Base-by-base conservation (phyloP, 2,329 filamentous ascomycete genomes). In the Aspergillus sp. region DNA sequence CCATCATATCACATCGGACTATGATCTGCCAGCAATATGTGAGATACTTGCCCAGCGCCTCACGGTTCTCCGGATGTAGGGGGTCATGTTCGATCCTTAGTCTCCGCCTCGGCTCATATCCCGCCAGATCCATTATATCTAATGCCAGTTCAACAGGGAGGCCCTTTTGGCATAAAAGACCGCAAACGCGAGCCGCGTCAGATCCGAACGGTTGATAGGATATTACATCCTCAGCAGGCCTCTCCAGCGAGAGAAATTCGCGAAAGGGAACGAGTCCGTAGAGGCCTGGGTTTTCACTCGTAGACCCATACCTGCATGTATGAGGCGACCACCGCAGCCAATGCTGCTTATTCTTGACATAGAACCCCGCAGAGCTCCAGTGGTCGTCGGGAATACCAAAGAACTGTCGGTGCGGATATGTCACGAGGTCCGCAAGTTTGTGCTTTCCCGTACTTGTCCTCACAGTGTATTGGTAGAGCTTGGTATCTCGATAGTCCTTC, bases 1-100 rank as follows among this genome's bases (percentile, higher is more conserved):
- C 57, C 17, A 60, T 41, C 45, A 60, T 54, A 17, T 54, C 49
- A n/a, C 51, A 54, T 22, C 57, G 51, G 28, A 60, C 22, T 3
- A 60, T 30, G 17, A n/a, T 54, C 3, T 28, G 28, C 57, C 57
- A 54, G 31, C 57, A 54, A 43, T 19, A 54, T 2, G 17, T 54
- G 4, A 60, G 51, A 34, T 60, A 60, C n/a, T 31, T 49, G 7
- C 17, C 19, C 9, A 60, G 22, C 19, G 43, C 57, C 4, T 38
- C 28, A 2, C 31, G 30, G 17, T 60, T 60, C 9, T 25, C 45
- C 3, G 45, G 43, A n/a, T 60, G 57, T 7, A 60, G 50, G 4
- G 51, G 57, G 31, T 60, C 57, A 22, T 60, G 43, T 8, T 51
- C 41, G 13, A 54, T 15, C 11, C 13, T 41, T 4, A 59, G 56